A percentile compares a stretch with the other conserved stretches of the same genome.
phyloP scores from a whole-genome alignment of 352 stramenopile species.

The Phytophthora nicotianae region DNA sequence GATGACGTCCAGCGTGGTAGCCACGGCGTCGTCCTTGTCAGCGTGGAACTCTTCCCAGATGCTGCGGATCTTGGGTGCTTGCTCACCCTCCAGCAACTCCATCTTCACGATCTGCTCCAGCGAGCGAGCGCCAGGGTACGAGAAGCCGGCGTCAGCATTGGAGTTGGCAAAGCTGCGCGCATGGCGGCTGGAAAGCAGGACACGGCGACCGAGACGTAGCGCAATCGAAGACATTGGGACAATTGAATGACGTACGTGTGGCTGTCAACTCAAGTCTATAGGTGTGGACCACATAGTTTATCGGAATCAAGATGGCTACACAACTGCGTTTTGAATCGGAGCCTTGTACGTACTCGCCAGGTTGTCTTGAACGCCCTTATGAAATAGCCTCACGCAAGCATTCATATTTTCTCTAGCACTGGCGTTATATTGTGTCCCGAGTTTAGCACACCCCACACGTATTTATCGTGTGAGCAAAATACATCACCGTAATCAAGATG shows the following conservation, averaged over 20 bases:
- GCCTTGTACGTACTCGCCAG: too few species aligned
- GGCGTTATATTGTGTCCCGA: too few species aligned
- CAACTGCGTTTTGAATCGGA: too few species aligned
- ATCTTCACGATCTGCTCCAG: conserved; percentile 88
- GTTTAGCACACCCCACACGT: too few species aligned
- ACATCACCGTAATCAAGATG: too few species aligned
- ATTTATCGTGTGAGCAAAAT: too few species aligned
- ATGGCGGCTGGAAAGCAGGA: conserved; percentile 12
- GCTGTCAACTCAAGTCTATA: not conserved
- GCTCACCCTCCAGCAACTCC: conserved; percentile 77
- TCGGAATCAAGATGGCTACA: too few species aligned
- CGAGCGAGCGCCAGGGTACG: conserved; percentile 76
- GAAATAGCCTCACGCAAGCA: too few species aligned
- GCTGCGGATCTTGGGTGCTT: conserved; percentile 52
- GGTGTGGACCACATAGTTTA: too few species aligned
- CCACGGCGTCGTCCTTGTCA: conserved; percentile 76
- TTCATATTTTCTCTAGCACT: too few species aligned
- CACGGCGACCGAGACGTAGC: conserved; percentile 16
- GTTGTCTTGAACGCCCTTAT: too few species aligned
- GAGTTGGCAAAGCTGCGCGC: conserved; percentile 22
- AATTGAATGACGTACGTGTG: not conserved
- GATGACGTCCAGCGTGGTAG: conserved; percentile 43
- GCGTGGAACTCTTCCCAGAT: conserved; percentile 87
- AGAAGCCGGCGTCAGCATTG: conserved; percentile 58
- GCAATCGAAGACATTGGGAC: conserved; percentile 15